Evolutionary conservation across 768 basidiomycete genomes (phyloP), one percentile per base, ranked within the genome.

Genomic region (Auriscalpium vulgare): DNA sequence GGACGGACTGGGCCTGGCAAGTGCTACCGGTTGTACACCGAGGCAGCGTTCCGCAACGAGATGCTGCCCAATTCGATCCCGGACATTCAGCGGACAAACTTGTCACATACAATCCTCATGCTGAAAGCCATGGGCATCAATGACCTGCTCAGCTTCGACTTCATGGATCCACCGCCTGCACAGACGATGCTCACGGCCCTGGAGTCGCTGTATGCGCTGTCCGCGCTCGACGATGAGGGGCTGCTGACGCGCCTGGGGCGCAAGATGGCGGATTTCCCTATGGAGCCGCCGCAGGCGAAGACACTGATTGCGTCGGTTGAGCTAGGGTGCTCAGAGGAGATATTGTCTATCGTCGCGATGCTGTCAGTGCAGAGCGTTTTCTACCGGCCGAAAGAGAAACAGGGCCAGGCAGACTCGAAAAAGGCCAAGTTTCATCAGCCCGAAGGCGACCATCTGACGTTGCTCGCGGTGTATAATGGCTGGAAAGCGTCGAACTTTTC

Each of bases 351-450:
- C 52, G 94, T 97, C 1, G 95, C 95, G 9, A 99, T 99, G 97
- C 75, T 98, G 43, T 93, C 91, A 3, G 92, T 97, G 35, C 95
- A 95, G 67, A 90, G 84, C 50, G 92, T 98, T 40, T 99, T 98
- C 70, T 98, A 98, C 71, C 84, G 97, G 38, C 97, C 95, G n/a
- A 97, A 98, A 72, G 97, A 98, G 72, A 98, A 98, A 72, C 97
- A 98, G 69, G 94, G 91, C 10, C 95, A 98, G 72, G 97, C 97
- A 0, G 97, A 99, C 71, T 94, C 95, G 37, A 98, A 99, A 76
- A 99, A 98, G 71, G 97, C 97, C 36, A 99, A 99, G 71, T 99
- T 99, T 73, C 95, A 98, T 72, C 92, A 98, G 68, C 92, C 97
- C 1, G 97, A 98, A 74, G 97, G 97, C 9, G 97, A 98, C 65